Percentiles rank a stretch among this genome's conserved stretches.
These are phyloP conservation scores for Coemansia sp. DNA, from an alignment of 192 early-diverging fungal species.

Conservation along the genomic window DNA sequence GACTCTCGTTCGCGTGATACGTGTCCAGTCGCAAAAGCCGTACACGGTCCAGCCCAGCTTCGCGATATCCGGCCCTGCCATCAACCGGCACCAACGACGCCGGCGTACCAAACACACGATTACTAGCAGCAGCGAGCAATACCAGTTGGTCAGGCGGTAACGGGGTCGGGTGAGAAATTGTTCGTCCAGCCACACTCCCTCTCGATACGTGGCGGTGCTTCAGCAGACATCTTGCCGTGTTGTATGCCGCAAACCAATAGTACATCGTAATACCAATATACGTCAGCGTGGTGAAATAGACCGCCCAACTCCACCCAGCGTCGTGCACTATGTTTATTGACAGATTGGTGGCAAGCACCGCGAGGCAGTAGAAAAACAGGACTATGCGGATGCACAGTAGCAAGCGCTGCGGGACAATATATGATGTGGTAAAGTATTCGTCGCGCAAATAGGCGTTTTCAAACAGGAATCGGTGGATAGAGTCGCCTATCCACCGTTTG, in stretches of 20 bases:
- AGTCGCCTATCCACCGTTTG: constrained; percentile 4
- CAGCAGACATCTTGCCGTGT: constrained; percentile 14
- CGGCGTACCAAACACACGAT: constrained; percentile 10
- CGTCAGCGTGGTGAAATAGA: constrained; percentile 52
- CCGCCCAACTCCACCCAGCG: constrained; percentile 53
- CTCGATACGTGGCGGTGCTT: neutral
- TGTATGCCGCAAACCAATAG: constrained; percentile 41
- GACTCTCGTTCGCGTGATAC: neutral
- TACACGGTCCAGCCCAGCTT: neutral
- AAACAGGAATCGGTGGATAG: constrained; percentile 24
- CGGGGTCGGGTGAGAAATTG: neutral
- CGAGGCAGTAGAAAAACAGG: constrained; percentile 37
- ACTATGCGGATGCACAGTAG: constrained; percentile 9
- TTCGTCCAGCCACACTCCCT: neutral
- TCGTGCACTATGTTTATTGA: constrained; percentile 34
- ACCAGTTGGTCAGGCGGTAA: constrained; percentile 2
- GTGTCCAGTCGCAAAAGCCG: neutral
- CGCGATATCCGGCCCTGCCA: neutral
- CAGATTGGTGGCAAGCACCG: constrained; percentile 40
- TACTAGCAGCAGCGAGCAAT: neutral
- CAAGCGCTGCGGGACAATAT: constrained; percentile 28
- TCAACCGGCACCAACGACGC: neutral
- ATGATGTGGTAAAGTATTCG: constrained; percentile 39
- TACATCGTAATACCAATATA: constrained; percentile 43
- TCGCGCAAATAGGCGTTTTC: constrained; percentile 35